Evolutionary conservation across 495 filamentous ascomycete species (phyloP), one percentile per base, ranked within the genome.

Genomic region (Xylaria sp.): DNA sequence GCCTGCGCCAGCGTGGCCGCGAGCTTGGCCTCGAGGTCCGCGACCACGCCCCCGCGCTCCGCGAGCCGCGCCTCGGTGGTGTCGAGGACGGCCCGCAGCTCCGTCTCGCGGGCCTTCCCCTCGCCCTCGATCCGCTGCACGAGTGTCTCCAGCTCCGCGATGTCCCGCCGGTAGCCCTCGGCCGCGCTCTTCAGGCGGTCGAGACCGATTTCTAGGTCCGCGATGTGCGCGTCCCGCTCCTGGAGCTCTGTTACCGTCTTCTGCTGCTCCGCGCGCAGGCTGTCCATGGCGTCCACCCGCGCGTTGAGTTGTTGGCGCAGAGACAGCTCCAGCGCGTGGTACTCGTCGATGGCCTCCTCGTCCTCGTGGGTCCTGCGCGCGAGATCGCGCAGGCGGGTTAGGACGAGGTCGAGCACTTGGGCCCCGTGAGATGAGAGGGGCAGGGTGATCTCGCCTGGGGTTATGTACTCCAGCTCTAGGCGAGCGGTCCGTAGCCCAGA

Each of bases 381-480:
- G 2, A 88, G 79, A 2, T 77, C 75, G 14, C 83, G 77, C 29
- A 88, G 79, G 0, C 82, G 79, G 5, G 67, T 72, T 1, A 87
- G 78, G 0, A 87, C 67, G 12, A 85, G 74, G 61, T 84, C 80
- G 3, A 89, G 78, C 0, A 88, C 76, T 55, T 83, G 80, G 74
- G 83, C 70, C 77, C 88, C 71, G 68, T 81, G 85, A 58, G 67
- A 85, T 43, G 68, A 82, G 63, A 81, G 83, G 43, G 71, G 88
- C 21, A 75, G 83, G 1, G 78, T 67, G 17, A 81, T 69, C 74
- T 93, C 91, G 5, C 90, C 91, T 0, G 91, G 92, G 0, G 89
- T 83, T 2, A 90, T 80, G 73, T 88, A 87, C 71, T 93, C 92
- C 7, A 93, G 83, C 33, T 90, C 86, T 1, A 93, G 81, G 5